These are phyloP conservation scores for Microstegium vimineum DNA, from an alignment of 176 grass and related monocot genomes.

Conservation along the genomic window DNA sequence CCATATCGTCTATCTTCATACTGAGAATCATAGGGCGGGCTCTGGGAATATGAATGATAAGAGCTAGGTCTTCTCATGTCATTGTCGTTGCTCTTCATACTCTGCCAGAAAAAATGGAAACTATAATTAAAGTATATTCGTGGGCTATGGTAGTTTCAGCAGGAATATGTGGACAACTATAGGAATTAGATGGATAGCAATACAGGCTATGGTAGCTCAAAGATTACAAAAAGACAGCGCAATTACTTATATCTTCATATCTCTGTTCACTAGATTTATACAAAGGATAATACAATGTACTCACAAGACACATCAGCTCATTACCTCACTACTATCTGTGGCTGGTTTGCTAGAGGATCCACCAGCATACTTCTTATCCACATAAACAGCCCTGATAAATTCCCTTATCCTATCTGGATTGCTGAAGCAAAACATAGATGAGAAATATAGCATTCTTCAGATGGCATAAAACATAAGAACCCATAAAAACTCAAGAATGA, in stretches of 20 bases:
- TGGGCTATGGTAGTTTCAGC: neutral
- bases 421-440: conserved; percentile 45
- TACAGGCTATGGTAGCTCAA: neutral
- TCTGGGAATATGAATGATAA: conserved; percentile 98
- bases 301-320: conserved; percentile 5
- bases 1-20: conserved; percentile 96
- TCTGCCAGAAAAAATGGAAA: conserved; percentile 38
- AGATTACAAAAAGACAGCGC: neutral
- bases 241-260: neutral
- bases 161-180: neutral
- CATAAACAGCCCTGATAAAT: conserved; percentile 97
- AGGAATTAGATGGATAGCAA: neutral
- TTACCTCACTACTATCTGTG: conserved; percentile 64
- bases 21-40: conserved; percentile 92
- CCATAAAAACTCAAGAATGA: neutral
- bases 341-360: conserved; percentile 45
- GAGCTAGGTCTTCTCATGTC: conserved; percentile 68
- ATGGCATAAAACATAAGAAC: neutral
- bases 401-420: conserved; percentile 92
- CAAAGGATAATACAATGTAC: conserved; percentile 17
- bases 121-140: conserved; percentile 21
- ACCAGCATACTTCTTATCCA: conserved; percentile 91
- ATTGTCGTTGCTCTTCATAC: conserved; percentile 55
- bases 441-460: conserved; percentile 1
- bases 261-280: neutral